phyloP scores from a whole-genome alignment of 495 filamentous ascomycete genomes.

The Neurospora discreta region DNA sequence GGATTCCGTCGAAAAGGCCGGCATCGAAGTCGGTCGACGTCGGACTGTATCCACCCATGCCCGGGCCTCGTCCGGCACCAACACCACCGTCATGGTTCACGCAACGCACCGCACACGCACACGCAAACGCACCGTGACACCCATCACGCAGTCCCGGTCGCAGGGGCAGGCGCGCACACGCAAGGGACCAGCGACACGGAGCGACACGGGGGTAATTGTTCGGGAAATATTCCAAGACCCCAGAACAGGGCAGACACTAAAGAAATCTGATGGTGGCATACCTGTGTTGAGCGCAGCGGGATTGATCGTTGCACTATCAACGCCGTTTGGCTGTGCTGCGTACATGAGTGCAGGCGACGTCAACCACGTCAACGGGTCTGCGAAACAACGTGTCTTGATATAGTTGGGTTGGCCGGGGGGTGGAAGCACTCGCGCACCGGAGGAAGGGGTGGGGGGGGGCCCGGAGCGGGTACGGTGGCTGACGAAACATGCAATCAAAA shows the following conservation, averaged over 20 bases:
- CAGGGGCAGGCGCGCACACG: conserved; percentile 3
- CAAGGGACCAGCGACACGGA: not conserved
- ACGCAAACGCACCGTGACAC: not conserved
- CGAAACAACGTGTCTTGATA: conserved; percentile 48
- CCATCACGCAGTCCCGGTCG: not conserved
- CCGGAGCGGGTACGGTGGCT: too few relatives aligned
- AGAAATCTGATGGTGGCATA: conserved; percentile 21
- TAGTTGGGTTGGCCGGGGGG: conserved; percentile 36
- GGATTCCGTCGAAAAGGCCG: not conserved
- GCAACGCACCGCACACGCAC: not conserved
- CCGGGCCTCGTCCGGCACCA: not conserved
- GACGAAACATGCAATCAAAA: not conserved
- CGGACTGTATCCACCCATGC: not conserved
- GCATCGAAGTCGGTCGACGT: not conserved
- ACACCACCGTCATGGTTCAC: not conserved
- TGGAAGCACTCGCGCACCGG: conserved; percentile 3
- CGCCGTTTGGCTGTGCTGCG: conserved; percentile 44
- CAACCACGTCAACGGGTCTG: conserved; percentile 31
- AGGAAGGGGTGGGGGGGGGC: too few relatives aligned
- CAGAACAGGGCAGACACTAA: conserved; percentile 1
- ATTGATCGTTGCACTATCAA: conserved; percentile 47
- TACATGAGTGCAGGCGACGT: conserved; percentile 39
- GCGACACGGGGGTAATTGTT: not conserved
- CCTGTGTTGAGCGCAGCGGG: conserved; percentile 44
- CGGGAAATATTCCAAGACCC: conserved; percentile 4